Evolutionary conservation across 768 basidiomycete genomes (phyloP), one percentile per base, ranked within the genome.

Genomic region (Rhodotorula diobovata): DNA sequence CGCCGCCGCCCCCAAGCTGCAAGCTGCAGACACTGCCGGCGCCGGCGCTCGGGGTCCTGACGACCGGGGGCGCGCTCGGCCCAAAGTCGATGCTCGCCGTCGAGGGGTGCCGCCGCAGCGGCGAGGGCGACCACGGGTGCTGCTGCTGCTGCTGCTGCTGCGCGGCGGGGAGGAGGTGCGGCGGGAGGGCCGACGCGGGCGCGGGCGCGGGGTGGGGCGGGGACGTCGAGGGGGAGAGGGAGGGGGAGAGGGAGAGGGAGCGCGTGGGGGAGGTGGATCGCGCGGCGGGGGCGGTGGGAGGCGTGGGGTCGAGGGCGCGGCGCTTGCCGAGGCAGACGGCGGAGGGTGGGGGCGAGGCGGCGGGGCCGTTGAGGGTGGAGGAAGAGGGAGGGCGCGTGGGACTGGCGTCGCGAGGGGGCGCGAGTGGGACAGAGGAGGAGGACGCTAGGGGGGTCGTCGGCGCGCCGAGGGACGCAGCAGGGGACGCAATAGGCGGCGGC

Each of bases 401-500:
- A 14, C 41, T 12, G 41, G 3, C 14, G 8, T 12, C 48, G 23
- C 25, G 48, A 21, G 46, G 46, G 8, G 8, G 46, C 2, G 11
- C 11, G 11, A n/a, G n/a, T n/a, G n/a, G n/a, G n/a, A n/a, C n/a
- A n/a, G n/a, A n/a, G 8, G 48, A 50, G 23, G 48, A 12, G 8
- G 48, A 50, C 25, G 48, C 48, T 23, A 50, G 48, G 25, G 48
- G 48, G 48, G 48, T 50, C 23, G 25, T 28, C 7, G 48, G 48
- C 7, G 23, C 48, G 25, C 48, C 48, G 51, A 53, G 51, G 5
- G n/a, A 25, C n/a, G 51, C 5, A 9, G 51, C 28, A n/a, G 51
- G 51, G 8, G 51, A 10, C 11, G 51, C 28, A n/a, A 14, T n/a
- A 4, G 53, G n/a, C 35, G 84, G 89, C 64, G 56, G 23, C 46